These are phyloP conservation scores for Candida argentea DNA, from an alignment of 805 yeast species.

Conservation along the genomic window DNA sequence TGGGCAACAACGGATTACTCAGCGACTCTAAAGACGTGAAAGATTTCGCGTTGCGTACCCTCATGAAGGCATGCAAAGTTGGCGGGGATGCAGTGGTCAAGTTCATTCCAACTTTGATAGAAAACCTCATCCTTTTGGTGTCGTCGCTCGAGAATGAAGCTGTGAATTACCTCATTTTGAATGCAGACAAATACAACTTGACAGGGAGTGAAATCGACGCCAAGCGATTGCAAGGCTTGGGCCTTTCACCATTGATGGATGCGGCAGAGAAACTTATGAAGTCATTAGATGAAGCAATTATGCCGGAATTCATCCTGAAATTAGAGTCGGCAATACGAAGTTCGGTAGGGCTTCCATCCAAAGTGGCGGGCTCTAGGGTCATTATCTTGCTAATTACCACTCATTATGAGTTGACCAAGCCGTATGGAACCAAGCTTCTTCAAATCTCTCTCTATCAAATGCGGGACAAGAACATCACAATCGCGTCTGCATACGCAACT, in stretches of 20 bases:
- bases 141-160: constrained; percentile 89
- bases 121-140: constrained; percentile 60
- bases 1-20: constrained; percentile 69
- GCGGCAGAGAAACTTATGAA: constrained; percentile 66
- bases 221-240: constrained; percentile 59
- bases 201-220: constrained; percentile 67
- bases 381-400: constrained; percentile 54
- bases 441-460: constrained; percentile 49
- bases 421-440: constrained; percentile 56
- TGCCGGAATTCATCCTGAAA: constrained; percentile 38
- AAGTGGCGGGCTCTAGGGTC: constrained; percentile 73
- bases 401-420: constrained; percentile 33
- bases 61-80: constrained; percentile 60
- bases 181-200: constrained; percentile 81
- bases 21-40: constrained; percentile 83
- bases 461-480: constrained; percentile 60
- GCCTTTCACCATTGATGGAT: constrained; percentile 82
- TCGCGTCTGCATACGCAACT: constrained; percentile 65
- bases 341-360: constrained; percentile 85
- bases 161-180: constrained; percentile 72
- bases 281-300: constrained; percentile 37
- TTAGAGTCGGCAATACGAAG: constrained; percentile 49
- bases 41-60: constrained; percentile 61
- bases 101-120: constrained; percentile 58
- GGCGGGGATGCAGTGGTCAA: constrained; percentile 53